A percentile compares a stretch with the other conserved stretches of the same genome.
phyloP scores from a whole-genome alignment of 352 stramenopile species.

The Globisporangium canariense region DNA sequence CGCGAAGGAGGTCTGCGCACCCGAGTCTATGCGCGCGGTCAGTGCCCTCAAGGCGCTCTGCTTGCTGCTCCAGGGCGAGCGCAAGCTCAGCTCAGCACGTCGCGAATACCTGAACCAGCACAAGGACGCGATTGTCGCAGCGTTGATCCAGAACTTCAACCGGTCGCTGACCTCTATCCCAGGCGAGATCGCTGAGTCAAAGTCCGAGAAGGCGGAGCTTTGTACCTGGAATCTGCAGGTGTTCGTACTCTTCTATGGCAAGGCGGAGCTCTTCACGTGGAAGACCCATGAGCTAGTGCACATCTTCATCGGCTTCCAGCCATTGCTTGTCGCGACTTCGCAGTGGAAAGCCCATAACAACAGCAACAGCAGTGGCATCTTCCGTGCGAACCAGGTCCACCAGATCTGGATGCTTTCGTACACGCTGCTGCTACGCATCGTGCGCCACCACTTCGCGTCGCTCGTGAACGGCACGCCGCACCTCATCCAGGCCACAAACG shows the following conservation, averaged over 20 bases:
- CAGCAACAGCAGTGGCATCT: slow-evolving; percentile 11
- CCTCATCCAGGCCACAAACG: slow-evolving; percentile 63
- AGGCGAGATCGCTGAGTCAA: not conserved
- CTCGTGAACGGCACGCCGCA: slow-evolving; percentile 62
- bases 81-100: slow-evolving; percentile 50
- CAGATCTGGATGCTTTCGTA: slow-evolving; percentile 79
- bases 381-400: slow-evolving; percentile 43
- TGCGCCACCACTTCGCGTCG: slow-evolving; percentile 73
- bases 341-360: slow-evolving; percentile 13
- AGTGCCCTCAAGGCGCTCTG: slow-evolving; percentile 49
- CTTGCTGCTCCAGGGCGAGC: slow-evolving; percentile 54
- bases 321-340: slow-evolving; percentile 33
- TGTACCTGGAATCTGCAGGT: slow-evolving; percentile 53
- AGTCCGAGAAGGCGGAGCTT: slow-evolving; percentile 19
- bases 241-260: slow-evolving; percentile 71
- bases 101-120: slow-evolving; percentile 43
- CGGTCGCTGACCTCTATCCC: slow-evolving; percentile 24
- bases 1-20: slow-evolving; percentile 44
- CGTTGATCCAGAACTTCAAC: slow-evolving; percentile 45
- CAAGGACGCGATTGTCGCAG: slow-evolving; percentile 49
- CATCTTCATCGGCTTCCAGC: slow-evolving; percentile 64
- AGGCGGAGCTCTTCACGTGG: slow-evolving; percentile 79
- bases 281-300: slow-evolving; percentile 68
- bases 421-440: slow-evolving; percentile 66
- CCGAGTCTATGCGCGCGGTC: slow-evolving; percentile 38